phyloP scores from a whole-genome alignment of 2,329 filamentous ascomycete genomes.

The Pestalotiopsis sp. region DNA sequence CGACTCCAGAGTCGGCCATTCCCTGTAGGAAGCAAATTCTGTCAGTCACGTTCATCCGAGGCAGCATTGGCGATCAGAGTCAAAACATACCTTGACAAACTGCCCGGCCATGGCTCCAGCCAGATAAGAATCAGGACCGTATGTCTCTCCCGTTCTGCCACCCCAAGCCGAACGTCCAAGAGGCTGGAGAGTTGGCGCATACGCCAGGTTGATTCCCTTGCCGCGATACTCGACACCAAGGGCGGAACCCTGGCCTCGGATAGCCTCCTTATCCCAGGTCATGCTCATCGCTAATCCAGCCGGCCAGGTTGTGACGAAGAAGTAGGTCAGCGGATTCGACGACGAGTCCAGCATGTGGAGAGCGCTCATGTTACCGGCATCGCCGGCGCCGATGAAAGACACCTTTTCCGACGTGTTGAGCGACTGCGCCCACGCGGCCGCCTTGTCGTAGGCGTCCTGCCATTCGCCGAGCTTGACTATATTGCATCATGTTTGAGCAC shows the following conservation, averaged over 20 bases:
- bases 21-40: background rate
- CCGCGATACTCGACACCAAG: constrained; percentile 17
- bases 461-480: background rate
- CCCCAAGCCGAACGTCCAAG: constrained; percentile 4
- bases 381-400: background rate
- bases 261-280: constrained; percentile 19
- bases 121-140: background rate
- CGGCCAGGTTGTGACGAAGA: constrained; percentile 18
- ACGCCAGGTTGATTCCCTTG: constrained; percentile 16
- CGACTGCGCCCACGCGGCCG: background rate
- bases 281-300: constrained; percentile 17
- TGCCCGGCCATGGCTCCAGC: background rate
- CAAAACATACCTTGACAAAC: background rate
- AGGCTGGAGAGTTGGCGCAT: constrained; percentile 13
- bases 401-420: background rate
- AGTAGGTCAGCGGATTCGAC: background rate
- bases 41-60: background rate
- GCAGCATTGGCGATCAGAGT: background rate
- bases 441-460: background rate
- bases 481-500: background rate
- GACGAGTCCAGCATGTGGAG: constrained; percentile 12
- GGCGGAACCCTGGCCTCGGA: constrained; percentile 15
- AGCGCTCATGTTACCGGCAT: constrained; percentile 16
- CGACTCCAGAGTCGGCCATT: background rate
- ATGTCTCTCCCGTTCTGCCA: background rate